Percentiles rank a stretch among this genome's conserved stretches.
These are phyloP conservation scores for Dorcoceras hygrometricum DNA, from an alignment of 257 asterid species.

Conservation along the genomic window DNA sequence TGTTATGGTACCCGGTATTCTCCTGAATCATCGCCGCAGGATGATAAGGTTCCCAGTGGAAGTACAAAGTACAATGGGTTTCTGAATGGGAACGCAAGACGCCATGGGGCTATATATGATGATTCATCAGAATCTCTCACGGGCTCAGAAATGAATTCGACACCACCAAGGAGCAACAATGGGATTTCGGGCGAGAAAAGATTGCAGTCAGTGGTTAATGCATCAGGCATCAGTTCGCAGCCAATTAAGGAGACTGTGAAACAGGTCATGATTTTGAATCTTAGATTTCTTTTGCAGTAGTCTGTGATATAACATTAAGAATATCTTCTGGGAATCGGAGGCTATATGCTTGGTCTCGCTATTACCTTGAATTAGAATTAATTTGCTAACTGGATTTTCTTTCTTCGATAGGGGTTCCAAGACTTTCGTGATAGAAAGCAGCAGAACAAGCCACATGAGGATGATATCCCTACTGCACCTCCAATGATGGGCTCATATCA, in stretches of 20 bases:
- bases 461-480: constrained; percentile 81
- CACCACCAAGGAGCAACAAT: constrained; percentile 26
- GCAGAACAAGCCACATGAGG: constrained; percentile 32
- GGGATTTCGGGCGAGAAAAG: constrained; percentile 27
- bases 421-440: constrained; percentile 21
- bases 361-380: neutral
- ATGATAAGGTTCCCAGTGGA: constrained; percentile 54
- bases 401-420: constrained; percentile 26
- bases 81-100: constrained; percentile 19
- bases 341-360: neutral
- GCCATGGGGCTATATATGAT: constrained; percentile 29
- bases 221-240: constrained; percentile 26
- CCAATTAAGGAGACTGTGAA: constrained; percentile 32
- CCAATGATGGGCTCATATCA: constrained; percentile 44
- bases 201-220: constrained; percentile 30
- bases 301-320: neutral
- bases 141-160: constrained; percentile 39
- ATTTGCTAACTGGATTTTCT: constrained; percentile 17
- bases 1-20: constrained; percentile 53
- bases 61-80: constrained; percentile 22
- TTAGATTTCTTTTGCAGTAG: neutral
- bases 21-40: constrained; percentile 78
- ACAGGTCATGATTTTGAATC: constrained; percentile 37
- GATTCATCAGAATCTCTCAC: constrained; percentile 38
- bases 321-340: neutral